A percentile compares a stretch with the other conserved stretches of the same genome.
phyloP scores from a whole-genome alignment of 1,139 yeast genomes.

The Saccharomyces hybrid region DNA sequence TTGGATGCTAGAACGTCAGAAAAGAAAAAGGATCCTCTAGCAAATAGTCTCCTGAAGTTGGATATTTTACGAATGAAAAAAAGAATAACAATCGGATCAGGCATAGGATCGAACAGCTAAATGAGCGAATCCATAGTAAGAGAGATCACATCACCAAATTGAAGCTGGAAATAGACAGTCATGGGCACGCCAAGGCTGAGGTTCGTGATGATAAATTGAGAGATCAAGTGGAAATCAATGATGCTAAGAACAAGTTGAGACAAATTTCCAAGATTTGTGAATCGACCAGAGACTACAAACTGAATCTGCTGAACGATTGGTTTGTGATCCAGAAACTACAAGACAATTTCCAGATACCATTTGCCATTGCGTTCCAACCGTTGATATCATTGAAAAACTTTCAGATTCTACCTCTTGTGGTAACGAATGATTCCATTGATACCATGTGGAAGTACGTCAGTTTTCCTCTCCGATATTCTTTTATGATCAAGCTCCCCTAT shows the following conservation, averaged over 20 bases:
- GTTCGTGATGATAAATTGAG: constrained; percentile 1
- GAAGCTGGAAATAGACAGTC: constrained; percentile 4
- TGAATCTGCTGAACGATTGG: constrained; percentile 17
- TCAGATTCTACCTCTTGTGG: constrained; percentile 12
- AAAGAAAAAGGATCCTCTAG: constrained; percentile 9
- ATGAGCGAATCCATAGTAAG: constrained; percentile 12
- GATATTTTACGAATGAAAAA: constrained; percentile 16
- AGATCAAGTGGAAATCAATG: constrained; percentile 3
- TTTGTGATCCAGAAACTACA: constrained; percentile 16
- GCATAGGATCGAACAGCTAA: constrained; percentile 12
- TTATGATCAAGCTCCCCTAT: constrained; percentile 13
- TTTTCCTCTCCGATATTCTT: constrained; percentile 11
- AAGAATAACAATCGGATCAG: constrained; percentile 15
- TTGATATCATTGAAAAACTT: constrained; percentile 21
- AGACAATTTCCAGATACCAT: constrained; percentile 20
- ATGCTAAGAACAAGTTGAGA: constrained; percentile 6
- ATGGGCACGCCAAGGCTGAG: not conserved
- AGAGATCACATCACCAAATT: constrained; percentile 7
- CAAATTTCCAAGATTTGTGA: constrained; percentile 13
- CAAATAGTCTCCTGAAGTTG: constrained; percentile 16
- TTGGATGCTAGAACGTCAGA: not conserved
- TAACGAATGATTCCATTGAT: constrained; percentile 15
- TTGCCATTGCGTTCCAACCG: constrained; percentile 22
- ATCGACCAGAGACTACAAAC: constrained; percentile 9
- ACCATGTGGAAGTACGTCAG: constrained; percentile 20